Evolutionary conservation across 2,329 filamentous ascomycete species (phyloP).

Genomic region (Paradendryphiella salina): DNA sequence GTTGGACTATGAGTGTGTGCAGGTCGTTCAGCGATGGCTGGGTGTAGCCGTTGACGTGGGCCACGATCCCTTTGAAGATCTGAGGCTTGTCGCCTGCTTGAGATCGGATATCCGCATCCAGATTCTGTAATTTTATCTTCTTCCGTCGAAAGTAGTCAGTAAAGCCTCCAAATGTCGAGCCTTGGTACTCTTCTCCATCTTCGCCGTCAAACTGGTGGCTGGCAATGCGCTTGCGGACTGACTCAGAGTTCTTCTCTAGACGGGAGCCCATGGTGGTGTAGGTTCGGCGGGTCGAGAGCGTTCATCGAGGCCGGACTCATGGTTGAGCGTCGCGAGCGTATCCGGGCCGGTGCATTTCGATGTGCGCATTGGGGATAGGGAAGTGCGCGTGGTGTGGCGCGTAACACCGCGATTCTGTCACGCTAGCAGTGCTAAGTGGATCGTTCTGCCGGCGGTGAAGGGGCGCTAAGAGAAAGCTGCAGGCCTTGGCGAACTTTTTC

Average conservation of each 20-base stretch:
- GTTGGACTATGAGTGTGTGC: conserved; percentile 81
- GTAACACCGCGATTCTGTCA: conserved; percentile 14
- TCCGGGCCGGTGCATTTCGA: conserved; percentile 6
- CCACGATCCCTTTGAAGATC: conserved; percentile 89
- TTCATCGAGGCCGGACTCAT: conserved; percentile 34
- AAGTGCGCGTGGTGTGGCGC: conserved; percentile 19
- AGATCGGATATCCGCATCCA: conserved; percentile 79
- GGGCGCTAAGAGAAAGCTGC: conserved; percentile 21
- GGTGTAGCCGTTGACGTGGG: conserved; percentile 93
- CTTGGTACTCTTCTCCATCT: conserved; percentile 86
- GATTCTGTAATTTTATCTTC: conserved; percentile 95
- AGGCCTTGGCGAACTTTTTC: conserved; percentile 39
- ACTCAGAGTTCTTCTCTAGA: conserved; percentile 61
- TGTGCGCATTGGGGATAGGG: conserved; percentile 2
- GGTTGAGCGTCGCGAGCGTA: conserved; percentile 13
- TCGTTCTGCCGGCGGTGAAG: conserved; percentile 33
- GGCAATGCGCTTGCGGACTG: conserved; percentile 66
- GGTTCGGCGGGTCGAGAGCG: conserved; percentile 19
- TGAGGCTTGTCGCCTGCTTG: conserved; percentile 70
- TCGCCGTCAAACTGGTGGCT: conserved; percentile 77
- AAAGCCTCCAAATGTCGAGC: conserved; percentile 86
- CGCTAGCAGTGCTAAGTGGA: conserved; percentile 17
- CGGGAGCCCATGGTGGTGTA: conserved; percentile 61
- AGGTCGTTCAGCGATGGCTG: conserved; percentile 90
- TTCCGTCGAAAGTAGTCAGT: conserved; percentile 91